Evolutionary conservation across 2,329 filamentous ascomycete genomes (phyloP), one percentile per base, ranked within the genome.

Genomic region (Fusarium sp.): DNA sequence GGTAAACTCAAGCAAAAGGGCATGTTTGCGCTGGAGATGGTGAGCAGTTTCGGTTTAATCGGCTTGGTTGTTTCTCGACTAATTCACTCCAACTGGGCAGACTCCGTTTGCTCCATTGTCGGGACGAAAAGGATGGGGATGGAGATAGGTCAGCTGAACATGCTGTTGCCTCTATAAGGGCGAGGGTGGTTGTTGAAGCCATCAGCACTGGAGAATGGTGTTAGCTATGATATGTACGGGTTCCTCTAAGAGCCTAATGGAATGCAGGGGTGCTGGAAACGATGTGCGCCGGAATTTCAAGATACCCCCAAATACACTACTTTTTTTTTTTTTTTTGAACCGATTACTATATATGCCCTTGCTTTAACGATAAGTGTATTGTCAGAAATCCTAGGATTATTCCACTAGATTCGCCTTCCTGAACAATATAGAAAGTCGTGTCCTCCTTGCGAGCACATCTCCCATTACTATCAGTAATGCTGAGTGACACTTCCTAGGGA

Each of bases 21-120:
- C 1, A 92, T 92, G 85, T 82, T 93, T 56, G 88, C 93, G 1
- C 84, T 97, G 41, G 93, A 95, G 80, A 85, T 97, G 7, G 82
- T 95, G 24, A 93, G 94, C 16, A 91, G 93, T 61, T 86, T 95
- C 63, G 92, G 95, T 0, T 84, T 97, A 31, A 81, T 97, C 4
- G 93, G 94, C 5, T 94, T 93, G 16, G 81, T 96, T 39, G 89
- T 91, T 24, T 86, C 93, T 58, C 94, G 90, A 89, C 80, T 92
- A 29, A 67, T 81, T 41, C 80, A 77, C n/a, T 75, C 79, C 4
- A 78, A 80, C 11, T 74, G 71, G 73, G 59, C 73, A 22, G 69
- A 74, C 18, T 71, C 68, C 16, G 63, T 77, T 31, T 70, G 73
- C 43, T 75, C 74, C 14, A 65, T 79, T 37, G 48, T 72, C 9